phyloP scores from a whole-genome alignment of 2,329 filamentous ascomycete species.

The Sclerotinia nivalis region DNA sequence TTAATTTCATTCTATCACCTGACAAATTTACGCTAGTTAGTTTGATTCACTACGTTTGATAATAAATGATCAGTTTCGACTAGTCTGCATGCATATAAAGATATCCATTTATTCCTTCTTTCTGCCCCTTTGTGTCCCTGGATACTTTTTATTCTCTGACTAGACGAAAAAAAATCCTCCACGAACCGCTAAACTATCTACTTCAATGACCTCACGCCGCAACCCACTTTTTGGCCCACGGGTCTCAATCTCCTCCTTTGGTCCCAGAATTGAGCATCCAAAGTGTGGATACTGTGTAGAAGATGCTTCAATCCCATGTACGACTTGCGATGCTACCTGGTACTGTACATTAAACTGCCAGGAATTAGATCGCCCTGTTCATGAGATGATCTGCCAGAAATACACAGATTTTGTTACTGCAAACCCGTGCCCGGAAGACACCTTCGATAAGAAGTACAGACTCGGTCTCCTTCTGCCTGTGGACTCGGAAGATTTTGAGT shows the following conservation, averaged over 20 bases:
- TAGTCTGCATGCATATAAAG: not conserved
- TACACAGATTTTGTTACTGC: not conserved
- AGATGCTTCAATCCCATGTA: not conserved
- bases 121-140: not conserved
- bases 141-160: not conserved
- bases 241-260: constrained; percentile 14
- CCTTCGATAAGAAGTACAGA: constrained; percentile 3
- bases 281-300: constrained; percentile 11
- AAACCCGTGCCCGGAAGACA: not conserved
- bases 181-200: not conserved
- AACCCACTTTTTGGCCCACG: not conserved
- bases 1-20: not conserved
- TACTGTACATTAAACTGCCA: not conserved
- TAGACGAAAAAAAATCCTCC: not conserved
- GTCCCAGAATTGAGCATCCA: constrained; percentile 1
- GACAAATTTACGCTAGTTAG: no score
- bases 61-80: not conserved
- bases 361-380: not conserved
- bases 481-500: not conserved
- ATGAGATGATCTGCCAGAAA: constrained; percentile 7
- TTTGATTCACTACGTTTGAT: not conserved
- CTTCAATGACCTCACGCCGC: constrained; percentile 5
- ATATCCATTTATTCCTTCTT: not conserved
- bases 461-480: constrained; percentile 8
- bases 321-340: constrained; percentile 6